Evolutionary conservation across 78 protist genomes (phyloP), one percentile per base, ranked within the genome.

Genomic region (Dictyostelium brefeldianum): DNA sequence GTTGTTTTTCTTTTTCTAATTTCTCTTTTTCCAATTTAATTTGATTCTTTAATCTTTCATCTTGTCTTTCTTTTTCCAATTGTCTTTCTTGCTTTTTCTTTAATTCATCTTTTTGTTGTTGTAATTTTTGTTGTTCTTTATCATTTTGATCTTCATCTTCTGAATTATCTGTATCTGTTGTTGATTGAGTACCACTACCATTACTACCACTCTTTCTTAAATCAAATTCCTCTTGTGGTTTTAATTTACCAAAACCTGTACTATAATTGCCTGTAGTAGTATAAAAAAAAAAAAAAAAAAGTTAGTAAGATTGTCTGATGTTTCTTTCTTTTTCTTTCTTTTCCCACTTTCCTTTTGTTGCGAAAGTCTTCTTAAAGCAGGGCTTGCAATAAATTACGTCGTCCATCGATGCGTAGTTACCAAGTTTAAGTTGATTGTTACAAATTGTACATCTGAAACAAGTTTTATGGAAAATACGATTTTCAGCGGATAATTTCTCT

Each of bases 181-280:
- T 64, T 59, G 6, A 4, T 20, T 7, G 27, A 10, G 10, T 12
- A 22, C 4, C 27, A 43, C 41, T 11, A 9, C 17, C 0, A 64
- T 8, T 27, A 64, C 20, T 0, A 27, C 73, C 22, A 46, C 53
- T 53, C 25, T 78, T 74, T 22, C 65, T 87, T 4, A 77, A 36
- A 17, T 87, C 59, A 25, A 53, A 56, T 78, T 87, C 84, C 11
- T 87, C 84, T 78, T 87, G 92, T 87, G 92, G 92, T 64, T 87
- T 87, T 25, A 77, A 47, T 67, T 81, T 71, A 36, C 96, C 96
- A 77, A 92, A 92, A 25, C 96, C 96, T 78, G 83, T 85, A 74
- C 29, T 15, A 22, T 92, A 92, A 17, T 92, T 83, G 1, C 96
- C 96, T 62, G n/a, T n/a, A n/a, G n/a, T n/a, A n/a, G n/a, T 81